Evolutionary conservation across 2,329 filamentous ascomycete species (phyloP).

Genomic region (Colletotrichum brevisporum): DNA sequence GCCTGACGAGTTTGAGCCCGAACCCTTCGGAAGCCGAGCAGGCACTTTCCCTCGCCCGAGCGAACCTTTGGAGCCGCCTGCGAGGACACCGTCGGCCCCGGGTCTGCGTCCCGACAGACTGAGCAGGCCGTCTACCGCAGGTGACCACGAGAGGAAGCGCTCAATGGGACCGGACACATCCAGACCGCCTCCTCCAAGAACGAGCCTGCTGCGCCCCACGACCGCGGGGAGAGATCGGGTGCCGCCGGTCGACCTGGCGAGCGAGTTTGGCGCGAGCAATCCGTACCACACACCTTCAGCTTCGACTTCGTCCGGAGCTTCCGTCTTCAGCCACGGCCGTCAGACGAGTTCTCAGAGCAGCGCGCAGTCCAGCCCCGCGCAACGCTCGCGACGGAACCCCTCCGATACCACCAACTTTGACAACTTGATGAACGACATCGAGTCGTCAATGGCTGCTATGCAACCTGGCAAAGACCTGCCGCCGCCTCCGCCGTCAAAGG

Average conservation of each 20-base stretch:
- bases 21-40: slow-evolving; percentile 59
- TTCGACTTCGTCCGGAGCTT: slow-evolving; percentile 76
- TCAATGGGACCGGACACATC: slow-evolving; percentile 66
- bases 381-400: slow-evolving; percentile 52
- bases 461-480: slow-evolving; percentile 48
- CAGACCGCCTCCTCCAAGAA: slow-evolving; percentile 67
- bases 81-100: slow-evolving; percentile 64
- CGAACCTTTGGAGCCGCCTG: slow-evolving; percentile 53
- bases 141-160: slow-evolving; percentile 51
- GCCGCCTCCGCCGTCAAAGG: slow-evolving; percentile 37
- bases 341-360: slow-evolving; percentile 73
- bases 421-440: slow-evolving; percentile 68
- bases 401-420: slow-evolving; percentile 64
- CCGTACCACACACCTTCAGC: slow-evolving; percentile 75
- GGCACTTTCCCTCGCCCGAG: slow-evolving; percentile 66
- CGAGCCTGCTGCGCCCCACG: slow-evolving; percentile 60
- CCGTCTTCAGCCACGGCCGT: slow-evolving; percentile 70
- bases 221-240: slow-evolving; percentile 54
- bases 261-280: slow-evolving; percentile 73
- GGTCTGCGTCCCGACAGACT: slow-evolving; percentile 57
- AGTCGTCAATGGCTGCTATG: slow-evolving; percentile 63
- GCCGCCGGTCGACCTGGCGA: slow-evolving; percentile 68
- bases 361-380: slow-evolving; percentile 70
- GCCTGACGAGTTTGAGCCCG: slow-evolving; percentile 54
- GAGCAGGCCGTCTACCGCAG: slow-evolving; percentile 46